Percentiles rank a stretch among this genome's conserved stretches.
Evolutionary conservation across 1,284 basidiomycete species (phyloP).

Genomic region (Leccinum subatratum): DNA sequence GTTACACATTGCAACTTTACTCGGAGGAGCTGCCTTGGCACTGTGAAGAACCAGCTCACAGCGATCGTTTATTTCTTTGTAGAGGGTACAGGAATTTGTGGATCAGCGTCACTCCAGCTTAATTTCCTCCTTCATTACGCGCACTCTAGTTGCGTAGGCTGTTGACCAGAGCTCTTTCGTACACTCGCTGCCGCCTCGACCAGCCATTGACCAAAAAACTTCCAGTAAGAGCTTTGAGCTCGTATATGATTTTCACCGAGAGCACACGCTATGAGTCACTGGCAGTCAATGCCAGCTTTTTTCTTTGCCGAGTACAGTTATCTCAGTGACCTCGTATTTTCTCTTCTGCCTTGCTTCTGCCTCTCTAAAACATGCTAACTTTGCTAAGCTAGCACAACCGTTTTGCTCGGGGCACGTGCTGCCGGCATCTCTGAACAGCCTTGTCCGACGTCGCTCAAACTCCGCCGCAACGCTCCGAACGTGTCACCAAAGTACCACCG

Average conservation of each 20-base stretch:
- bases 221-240: conserved; percentile 25
- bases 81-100: conserved; percentile 56
- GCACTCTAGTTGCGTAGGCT: conserved; percentile 42
- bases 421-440: no score
- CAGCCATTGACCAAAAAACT: no score
- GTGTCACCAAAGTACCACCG: no score
- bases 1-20: conserved; percentile 53
- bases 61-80: conserved; percentile 84
- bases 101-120: conserved; percentile 46
- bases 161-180: conserved; percentile 62
- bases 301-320: conserved; percentile 61
- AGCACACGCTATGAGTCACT: conserved; percentile 85
- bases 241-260: conserved; percentile 77
- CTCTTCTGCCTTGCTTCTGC: conserved; percentile 62
- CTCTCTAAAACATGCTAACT: no score
- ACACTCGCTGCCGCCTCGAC: conserved; percentile 50
- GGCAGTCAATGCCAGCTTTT: conserved; percentile 27
- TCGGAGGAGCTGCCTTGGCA: conserved; percentile 84
- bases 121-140: conserved; percentile 48
- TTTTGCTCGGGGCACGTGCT: no score
- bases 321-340: conserved; percentile 81
- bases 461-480: no score
- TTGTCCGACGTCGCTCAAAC: no score
- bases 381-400: no score
- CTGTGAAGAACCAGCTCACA: conserved; percentile 76